Percentiles rank a stretch among this genome's conserved stretches.
Evolutionary conservation across 139 green algal genomes (phyloP).

Genomic region (Chlorella sp.): DNA sequence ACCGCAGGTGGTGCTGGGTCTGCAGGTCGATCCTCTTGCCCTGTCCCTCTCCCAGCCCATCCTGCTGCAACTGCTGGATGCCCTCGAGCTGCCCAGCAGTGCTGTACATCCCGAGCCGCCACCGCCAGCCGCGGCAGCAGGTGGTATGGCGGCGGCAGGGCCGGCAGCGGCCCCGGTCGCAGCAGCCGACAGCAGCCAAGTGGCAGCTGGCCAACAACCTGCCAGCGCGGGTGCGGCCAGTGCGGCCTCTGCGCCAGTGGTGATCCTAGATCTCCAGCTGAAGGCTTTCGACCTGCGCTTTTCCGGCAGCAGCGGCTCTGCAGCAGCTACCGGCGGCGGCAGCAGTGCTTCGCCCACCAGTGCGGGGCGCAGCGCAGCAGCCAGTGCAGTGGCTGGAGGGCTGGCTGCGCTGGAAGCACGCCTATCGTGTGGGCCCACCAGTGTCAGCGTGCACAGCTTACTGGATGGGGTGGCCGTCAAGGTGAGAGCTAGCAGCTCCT

Average conservation of each 20-base stretch:
- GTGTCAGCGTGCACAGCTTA: slow-evolving; percentile 9
- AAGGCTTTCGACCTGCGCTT: not conserved
- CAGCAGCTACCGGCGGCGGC: not conserved
- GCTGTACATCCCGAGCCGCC: not conserved
- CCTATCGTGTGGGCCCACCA: not conserved
- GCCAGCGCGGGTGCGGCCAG: not conserved
- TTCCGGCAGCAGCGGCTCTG: not conserved
- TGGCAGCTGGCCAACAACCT: too few relatives aligned
- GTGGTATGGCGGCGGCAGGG: not conserved
- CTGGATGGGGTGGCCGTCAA: slow-evolving; percentile 6
- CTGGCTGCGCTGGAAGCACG: not conserved
- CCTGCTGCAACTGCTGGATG: not conserved
- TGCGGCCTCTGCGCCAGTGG: not conserved
- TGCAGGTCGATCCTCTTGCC: slow-evolving; percentile 12
- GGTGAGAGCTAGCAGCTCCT: not conserved
- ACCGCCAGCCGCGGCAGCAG: not conserved
- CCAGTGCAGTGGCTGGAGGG: not conserved
- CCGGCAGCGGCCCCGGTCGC: not conserved
- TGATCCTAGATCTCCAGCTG: slow-evolving; percentile 25
- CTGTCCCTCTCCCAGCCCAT: slow-evolving; percentile 26
- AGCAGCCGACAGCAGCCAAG: not conserved
- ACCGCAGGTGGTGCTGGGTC: not conserved
- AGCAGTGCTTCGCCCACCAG: not conserved
- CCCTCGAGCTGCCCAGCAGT: not conserved
- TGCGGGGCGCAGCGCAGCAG: not conserved